Percentiles rank a stretch among this genome's conserved stretches.
Evolutionary conservation across 1,139 yeast species (phyloP).

Genomic region (Hansenula sp.): DNA sequence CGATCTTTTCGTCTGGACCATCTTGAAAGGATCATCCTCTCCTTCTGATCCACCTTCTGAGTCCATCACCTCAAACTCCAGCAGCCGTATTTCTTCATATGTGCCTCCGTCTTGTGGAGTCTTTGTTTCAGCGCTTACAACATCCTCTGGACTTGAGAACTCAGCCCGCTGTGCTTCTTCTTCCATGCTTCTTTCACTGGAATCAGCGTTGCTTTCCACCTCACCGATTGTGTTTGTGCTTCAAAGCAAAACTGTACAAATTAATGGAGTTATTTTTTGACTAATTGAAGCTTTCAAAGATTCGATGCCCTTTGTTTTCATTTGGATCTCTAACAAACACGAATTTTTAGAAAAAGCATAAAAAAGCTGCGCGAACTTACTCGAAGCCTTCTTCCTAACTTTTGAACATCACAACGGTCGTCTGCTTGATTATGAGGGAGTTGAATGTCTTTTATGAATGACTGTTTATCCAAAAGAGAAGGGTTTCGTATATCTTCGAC

Average conservation of each 20-base stretch:
- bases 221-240: too few species aligned
- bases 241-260: too few species aligned
- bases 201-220: neutral
- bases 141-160: neutral
- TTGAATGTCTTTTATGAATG: too few species aligned
- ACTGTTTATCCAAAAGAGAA: too few species aligned
- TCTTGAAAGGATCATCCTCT: constrained; percentile 10
- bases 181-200: neutral
- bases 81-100: constrained; percentile 1
- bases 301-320: neutral
- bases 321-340: too few species aligned
- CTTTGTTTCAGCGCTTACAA: neutral
- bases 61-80: constrained; percentile 11
- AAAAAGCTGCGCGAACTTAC: too few species aligned
- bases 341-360: too few species aligned
- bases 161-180: neutral
- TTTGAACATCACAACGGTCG: too few species aligned
- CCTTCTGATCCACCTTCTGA: constrained; percentile 11
- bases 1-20: neutral
- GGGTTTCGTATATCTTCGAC: too few species aligned
- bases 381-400: too few species aligned
- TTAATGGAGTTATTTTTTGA: too few species aligned
- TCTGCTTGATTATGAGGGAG: too few species aligned
- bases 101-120: neutral
- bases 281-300: neutral